These are phyloP conservation scores for Fagopyrum esculentum DNA, from an alignment of 148 eudicot genomes.

Conservation along the genomic window DNA sequence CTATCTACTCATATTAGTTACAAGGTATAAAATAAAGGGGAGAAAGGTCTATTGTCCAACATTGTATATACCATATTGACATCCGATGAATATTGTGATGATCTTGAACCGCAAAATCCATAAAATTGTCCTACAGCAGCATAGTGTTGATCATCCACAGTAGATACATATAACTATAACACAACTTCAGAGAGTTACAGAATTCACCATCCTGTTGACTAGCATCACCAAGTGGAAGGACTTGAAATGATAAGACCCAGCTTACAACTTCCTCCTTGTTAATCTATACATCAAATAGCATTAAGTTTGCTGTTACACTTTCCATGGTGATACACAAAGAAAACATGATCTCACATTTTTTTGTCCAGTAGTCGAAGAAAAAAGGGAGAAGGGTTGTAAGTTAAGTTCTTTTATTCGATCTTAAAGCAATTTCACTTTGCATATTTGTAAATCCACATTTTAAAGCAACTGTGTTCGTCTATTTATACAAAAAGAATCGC, in stretches of 20 bases:
- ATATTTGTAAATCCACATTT: not conserved
- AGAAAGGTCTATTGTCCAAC: not conserved
- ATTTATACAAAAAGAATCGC: not conserved
- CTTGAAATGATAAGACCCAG: conserved; percentile 87
- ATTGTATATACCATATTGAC: conserved; percentile 37
- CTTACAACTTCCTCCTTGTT: conserved; percentile 49
- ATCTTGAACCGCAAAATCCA: conserved; percentile 89
- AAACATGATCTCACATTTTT: not conserved
- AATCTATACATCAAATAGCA: conserved; percentile 38
- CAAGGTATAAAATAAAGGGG: not conserved
- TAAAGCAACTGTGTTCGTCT: not conserved
- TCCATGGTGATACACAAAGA: not conserved
- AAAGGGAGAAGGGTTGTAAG: too few species aligned
- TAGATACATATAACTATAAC: conserved; percentile 3
- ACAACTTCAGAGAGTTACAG: not conserved
- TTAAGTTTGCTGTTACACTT: not conserved
- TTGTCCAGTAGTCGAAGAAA: too few species aligned
- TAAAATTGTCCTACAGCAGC: conserved; percentile 56
- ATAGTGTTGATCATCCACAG: conserved; percentile 16
- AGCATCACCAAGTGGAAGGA: conserved; percentile 38
- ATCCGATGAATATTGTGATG: conserved; percentile 56
- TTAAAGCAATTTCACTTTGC: not conserved
- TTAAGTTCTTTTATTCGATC: not conserved
- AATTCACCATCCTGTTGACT: conserved; percentile 39
- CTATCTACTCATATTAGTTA: not conserved